Conservation (phyloP, 2,329 filamentous ascomycete species). For the Hymenoscyphus occultus region DNA sequence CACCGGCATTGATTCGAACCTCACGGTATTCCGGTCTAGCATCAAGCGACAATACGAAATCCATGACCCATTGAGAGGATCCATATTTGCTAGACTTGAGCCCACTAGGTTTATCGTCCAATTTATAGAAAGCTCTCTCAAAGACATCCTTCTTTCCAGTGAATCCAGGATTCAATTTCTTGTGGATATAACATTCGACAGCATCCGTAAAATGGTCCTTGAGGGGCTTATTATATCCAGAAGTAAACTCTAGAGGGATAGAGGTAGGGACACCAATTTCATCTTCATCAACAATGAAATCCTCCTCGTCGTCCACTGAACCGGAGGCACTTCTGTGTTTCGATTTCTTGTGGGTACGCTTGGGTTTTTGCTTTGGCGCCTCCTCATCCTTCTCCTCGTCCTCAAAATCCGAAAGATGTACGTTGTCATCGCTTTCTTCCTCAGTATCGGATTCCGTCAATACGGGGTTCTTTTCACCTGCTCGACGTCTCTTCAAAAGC, state of each 20-base stretch:
- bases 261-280: constrained; percentile 55
- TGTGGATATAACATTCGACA: constrained; percentile 79
- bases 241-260: constrained; percentile 68
- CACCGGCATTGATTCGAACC: constrained; percentile 27
- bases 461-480: constrained; percentile 40
- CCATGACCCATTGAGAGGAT: constrained; percentile 65
- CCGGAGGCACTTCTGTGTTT: constrained; percentile 15
- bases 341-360: constrained; percentile 1
- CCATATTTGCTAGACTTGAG: constrained; percentile 67
- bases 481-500: constrained; percentile 40
- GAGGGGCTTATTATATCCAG: constrained; percentile 61
- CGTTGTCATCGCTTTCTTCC: constrained; percentile 21
- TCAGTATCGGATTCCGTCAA: constrained; percentile 39
- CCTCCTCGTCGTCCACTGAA: constrained; percentile 29
- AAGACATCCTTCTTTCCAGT: constrained; percentile 62
- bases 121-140: constrained; percentile 63
- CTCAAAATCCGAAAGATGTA: constrained; percentile 49
- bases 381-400: constrained; percentile 42
- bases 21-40: constrained; percentile 57
- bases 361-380: constrained; percentile 10
- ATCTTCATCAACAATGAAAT: constrained; percentile 64
- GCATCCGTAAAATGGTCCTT: constrained; percentile 72
- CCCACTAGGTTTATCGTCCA: constrained; percentile 66
- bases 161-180: constrained; percentile 72
- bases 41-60: constrained; percentile 64